Conservation (phyloP, 192 early-diverging fungal genomes). For the Coemansia sp. region DNA sequence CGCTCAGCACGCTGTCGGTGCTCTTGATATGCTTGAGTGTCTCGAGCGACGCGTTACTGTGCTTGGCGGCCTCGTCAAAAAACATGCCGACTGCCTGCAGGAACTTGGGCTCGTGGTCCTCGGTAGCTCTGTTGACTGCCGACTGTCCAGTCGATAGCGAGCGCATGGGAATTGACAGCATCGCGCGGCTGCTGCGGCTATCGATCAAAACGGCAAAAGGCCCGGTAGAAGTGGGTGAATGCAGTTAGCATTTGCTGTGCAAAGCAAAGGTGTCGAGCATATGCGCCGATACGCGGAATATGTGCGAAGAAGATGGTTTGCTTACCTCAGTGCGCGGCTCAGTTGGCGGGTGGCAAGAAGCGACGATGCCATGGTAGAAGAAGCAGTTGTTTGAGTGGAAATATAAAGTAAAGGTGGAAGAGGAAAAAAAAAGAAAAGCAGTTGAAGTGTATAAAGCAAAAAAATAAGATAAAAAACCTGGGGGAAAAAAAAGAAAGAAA, state of each 20-base stretch:
- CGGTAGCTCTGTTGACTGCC: conserved; percentile 54
- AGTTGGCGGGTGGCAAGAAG: conserved; percentile 21
- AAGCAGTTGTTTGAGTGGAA: neutral
- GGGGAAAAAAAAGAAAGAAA: neutral
- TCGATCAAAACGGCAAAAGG: neutral
- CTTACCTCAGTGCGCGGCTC: conserved; percentile 18
- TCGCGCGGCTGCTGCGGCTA: conserved; percentile 3
- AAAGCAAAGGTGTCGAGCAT: too few relatives aligned
- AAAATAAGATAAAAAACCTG: neutral
- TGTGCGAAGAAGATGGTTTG: too few relatives aligned
- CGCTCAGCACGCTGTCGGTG: conserved; percentile 70
- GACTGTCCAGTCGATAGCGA: conserved; percentile 15
- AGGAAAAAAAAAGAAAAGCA: conserved; percentile 1
- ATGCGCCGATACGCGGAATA: too few relatives aligned
- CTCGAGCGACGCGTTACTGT: conserved; percentile 61
- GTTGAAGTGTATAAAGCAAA: neutral
- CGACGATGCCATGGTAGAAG: conserved; percentile 4
- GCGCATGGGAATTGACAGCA: conserved; percentile 12
- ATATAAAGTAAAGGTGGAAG: neutral
- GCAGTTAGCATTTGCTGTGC: too few relatives aligned
- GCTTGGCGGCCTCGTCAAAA: conserved; percentile 72
- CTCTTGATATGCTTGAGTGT: conserved; percentile 71
- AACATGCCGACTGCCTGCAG: conserved; percentile 71
- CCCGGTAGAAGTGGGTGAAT: too few relatives aligned
- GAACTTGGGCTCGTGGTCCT: conserved; percentile 69